phyloP scores from a whole-genome alignment of 164 flowering plant genomes.

The Litsea cubeba region DNA sequence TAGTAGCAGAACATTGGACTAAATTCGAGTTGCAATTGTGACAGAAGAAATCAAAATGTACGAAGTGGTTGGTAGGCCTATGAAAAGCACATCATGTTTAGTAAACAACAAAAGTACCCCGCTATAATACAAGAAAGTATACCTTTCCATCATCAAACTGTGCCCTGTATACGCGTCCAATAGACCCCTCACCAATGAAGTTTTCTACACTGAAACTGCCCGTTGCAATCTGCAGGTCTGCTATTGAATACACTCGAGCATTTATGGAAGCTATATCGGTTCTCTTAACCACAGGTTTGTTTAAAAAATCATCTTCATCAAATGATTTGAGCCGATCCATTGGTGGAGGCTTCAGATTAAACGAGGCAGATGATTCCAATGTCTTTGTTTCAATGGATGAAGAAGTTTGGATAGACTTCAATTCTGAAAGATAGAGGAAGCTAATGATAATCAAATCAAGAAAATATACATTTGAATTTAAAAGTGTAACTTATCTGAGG shows the following conservation, averaged over 20 bases:
- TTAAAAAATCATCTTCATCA: slow-evolving; percentile 66
- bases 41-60: too few species aligned
- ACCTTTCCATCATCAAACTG: slow-evolving; percentile 91
- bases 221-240: slow-evolving; percentile 94
- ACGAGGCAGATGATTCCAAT: slow-evolving; percentile 47
- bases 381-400: slow-evolving; percentile 36
- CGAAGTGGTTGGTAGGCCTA: too few species aligned
- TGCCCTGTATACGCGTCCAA: slow-evolving; percentile 94
- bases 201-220: slow-evolving; percentile 76
- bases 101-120: too few species aligned
- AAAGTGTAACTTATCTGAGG: too few species aligned
- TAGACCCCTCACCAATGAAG: slow-evolving; percentile 84
- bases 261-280: slow-evolving; percentile 37
- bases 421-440: slow-evolving; percentile 47
- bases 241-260: slow-evolving; percentile 63
- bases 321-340: slow-evolving; percentile 78
- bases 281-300: slow-evolving; percentile 50
- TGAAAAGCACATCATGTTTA: too few species aligned
- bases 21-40: too few species aligned
- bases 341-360: slow-evolving; percentile 83
- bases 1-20: too few species aligned
- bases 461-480: neutral
- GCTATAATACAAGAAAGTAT: slow-evolving; percentile 2
- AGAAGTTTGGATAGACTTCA: slow-evolving; percentile 54
- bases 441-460: slow-evolving; percentile 3